A percentile compares a stretch with the other conserved stretches of the same genome.
Evolutionary conservation across 2,329 filamentous ascomycete genomes (phyloP).

Genomic region (Phaeosphaeriaceae sp.): DNA sequence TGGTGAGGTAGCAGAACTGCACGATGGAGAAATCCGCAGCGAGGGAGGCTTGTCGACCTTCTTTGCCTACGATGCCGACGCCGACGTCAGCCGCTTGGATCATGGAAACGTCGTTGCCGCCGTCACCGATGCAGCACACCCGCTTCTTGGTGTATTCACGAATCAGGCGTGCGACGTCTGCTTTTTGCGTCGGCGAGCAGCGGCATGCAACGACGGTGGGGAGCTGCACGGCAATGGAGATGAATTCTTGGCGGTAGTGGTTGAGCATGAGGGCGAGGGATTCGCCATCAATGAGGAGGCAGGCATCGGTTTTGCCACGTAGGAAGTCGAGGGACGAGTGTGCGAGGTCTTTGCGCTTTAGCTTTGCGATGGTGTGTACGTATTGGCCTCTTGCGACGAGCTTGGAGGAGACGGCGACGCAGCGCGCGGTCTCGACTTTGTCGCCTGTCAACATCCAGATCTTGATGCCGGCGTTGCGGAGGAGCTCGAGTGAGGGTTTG

Average conservation of each 20-base stretch:
- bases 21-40: conserved; percentile 97
- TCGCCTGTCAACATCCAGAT: conserved; percentile 99
- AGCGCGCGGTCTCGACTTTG: conserved; percentile 96
- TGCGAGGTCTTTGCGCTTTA: conserved; percentile 83
- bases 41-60: conserved; percentile 91
- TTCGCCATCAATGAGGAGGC: conserved; percentile 93
- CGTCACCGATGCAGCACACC: conserved; percentile 96
- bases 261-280: conserved; percentile 83
- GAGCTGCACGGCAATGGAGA: conserved; percentile 84
- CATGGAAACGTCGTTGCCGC: conserved; percentile 98
- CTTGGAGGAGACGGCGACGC: conserved; percentile 93
- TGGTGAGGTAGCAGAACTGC: conserved; percentile 93
- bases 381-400: conserved; percentile 92
- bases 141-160: conserved; percentile 91
- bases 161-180: conserved; percentile 90
- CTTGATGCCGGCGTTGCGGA: conserved; percentile 97
- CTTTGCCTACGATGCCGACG: conserved; percentile 97
- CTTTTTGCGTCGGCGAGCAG: conserved; percentile 96
- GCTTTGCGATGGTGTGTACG: conserved; percentile 89
- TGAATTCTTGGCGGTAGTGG: conserved; percentile 84
- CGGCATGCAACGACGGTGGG: conserved; percentile 95
- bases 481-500: conserved; percentile 90
- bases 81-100: conserved; percentile 98
- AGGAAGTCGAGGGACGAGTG: conserved; percentile 90
- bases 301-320: conserved; percentile 83